Evolutionary conservation across 108 stramenopile genomes (phyloP).

Genomic region (Asterionellopsis glacialis): DNA sequence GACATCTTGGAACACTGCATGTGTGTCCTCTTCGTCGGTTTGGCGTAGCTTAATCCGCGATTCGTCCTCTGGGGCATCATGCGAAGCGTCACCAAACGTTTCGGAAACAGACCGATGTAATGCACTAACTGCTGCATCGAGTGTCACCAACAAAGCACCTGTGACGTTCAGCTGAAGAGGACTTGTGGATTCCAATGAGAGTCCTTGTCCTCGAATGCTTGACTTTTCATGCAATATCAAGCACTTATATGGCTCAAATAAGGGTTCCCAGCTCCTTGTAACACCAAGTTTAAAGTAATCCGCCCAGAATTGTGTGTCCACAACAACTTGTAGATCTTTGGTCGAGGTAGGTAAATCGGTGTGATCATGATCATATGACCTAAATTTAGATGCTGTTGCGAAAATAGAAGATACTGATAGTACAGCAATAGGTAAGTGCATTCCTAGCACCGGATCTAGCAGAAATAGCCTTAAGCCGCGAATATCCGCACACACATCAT

Average conservation of each 20-base stretch:
- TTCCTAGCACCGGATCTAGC: conserved; percentile 77
- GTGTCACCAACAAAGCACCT: conserved; percentile 74
- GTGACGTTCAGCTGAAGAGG: conserved; percentile 86
- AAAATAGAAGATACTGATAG: conserved; percentile 20
- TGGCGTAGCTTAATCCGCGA: background rate
- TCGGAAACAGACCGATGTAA: conserved; percentile 28
- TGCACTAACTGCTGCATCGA: conserved; percentile 69
- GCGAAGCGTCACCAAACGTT: conserved; percentile 13
- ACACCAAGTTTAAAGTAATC: conserved; percentile 93
- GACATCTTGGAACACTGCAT: conserved; percentile 18
- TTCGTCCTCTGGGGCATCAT: background rate
- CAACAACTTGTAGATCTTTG: conserved; percentile 38
- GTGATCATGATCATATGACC: conserved; percentile 14
- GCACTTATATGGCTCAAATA: conserved; percentile 83
- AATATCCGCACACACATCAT: conserved; percentile 29
- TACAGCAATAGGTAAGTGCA: conserved; percentile 34
- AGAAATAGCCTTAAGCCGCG: conserved; percentile 51
- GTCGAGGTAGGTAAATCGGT: conserved; percentile 18
- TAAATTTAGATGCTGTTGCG: conserved; percentile 50
- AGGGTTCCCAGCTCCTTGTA: conserved; percentile 93
- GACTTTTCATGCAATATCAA: conserved; percentile 61
- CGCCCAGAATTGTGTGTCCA: conserved; percentile 58
- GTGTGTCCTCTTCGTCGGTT: background rate
- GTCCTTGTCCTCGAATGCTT: conserved; percentile 53
- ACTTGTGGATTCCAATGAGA: conserved; percentile 58